Evolutionary conservation across 371 early-diverging fungal genomes (phyloP).

Genomic region (Umbelopsis sp.): DNA sequence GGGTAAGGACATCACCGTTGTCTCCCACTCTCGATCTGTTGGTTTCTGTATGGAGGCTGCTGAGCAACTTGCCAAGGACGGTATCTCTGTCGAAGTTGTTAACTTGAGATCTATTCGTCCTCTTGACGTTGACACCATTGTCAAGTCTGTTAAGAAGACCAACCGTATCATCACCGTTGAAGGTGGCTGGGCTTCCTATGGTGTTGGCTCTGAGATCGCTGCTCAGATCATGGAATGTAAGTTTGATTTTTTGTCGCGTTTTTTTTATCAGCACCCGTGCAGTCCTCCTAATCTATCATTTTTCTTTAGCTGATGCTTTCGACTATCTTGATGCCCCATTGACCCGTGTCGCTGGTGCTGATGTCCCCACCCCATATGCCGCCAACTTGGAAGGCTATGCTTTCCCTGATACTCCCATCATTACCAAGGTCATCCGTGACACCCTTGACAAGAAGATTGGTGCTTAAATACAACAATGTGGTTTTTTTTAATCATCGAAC

Average conservation of each 20-base stretch:
- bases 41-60: conserved; percentile 93
- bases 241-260: conserved; percentile 30
- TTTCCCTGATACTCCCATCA: conserved; percentile 89
- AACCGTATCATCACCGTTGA: conserved; percentile 97
- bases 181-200: conserved; percentile 97
- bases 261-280: too few relatives aligned
- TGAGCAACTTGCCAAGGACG: conserved; percentile 82
- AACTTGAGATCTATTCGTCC: conserved; percentile 99
- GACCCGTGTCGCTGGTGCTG: conserved; percentile 94
- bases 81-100: conserved; percentile 91
- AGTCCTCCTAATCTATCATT: not conserved
- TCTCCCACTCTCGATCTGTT: conserved; percentile 94
- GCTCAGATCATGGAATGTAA: conserved; percentile 91
- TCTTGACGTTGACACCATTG: conserved; percentile 93
- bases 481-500: not conserved
- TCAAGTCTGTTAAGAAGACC: conserved; percentile 96
- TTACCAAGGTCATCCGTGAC: conserved; percentile 77
- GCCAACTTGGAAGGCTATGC: conserved; percentile 91
- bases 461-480: conserved; percentile 7
- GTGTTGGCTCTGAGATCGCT: conserved; percentile 97
- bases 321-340: conserved; percentile 98
- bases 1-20: conserved; percentile 93
- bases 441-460: conserved; percentile 56
- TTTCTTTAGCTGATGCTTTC: conserved; percentile 74
- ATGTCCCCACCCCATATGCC: conserved; percentile 99